Conservation (phyloP, 1,139 yeast species). For the Diutina pseudorugosa region DNA sequence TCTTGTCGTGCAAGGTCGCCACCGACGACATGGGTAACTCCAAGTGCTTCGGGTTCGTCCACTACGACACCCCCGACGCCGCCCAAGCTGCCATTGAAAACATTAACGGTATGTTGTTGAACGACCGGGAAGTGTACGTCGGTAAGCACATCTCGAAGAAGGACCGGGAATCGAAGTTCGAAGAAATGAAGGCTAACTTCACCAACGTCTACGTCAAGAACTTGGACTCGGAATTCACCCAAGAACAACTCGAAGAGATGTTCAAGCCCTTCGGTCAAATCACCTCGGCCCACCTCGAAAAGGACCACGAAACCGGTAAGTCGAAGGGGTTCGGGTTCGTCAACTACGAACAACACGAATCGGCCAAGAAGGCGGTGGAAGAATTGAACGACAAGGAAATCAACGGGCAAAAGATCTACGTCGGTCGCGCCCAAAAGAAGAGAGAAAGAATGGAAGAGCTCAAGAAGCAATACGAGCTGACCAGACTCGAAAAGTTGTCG, state of each 20-base stretch:
- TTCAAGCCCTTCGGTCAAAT: conserved; percentile 68
- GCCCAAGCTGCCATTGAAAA: conserved; percentile 94
- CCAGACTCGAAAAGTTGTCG: conserved; percentile 82
- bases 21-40: conserved; percentile 87
- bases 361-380: conserved; percentile 87
- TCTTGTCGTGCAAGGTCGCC: conserved; percentile 95
- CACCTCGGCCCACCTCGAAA: conserved; percentile 76
- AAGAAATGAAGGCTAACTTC: conserved; percentile 84
- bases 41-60: conserved; percentile 96
- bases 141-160: conserved; percentile 89
- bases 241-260: conserved; percentile 62
- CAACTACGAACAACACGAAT: conserved; percentile 77
- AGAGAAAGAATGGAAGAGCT: conserved; percentile 95
- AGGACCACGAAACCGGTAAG: conserved; percentile 69
- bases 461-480: conserved; percentile 89
- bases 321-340: conserved; percentile 95
- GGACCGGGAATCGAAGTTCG: conserved; percentile 92
- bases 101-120: conserved; percentile 96
- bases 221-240: conserved; percentile 59
- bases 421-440: conserved; percentile 99
- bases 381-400: conserved; percentile 81
- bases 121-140: conserved; percentile 92
- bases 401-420: conserved; percentile 78
- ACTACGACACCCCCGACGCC: conserved; percentile 86
- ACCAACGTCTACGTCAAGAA: conserved; percentile 94